Base-by-base conservation (phyloP, 306 rosid genomes). In the Castanea sativa region DNA sequence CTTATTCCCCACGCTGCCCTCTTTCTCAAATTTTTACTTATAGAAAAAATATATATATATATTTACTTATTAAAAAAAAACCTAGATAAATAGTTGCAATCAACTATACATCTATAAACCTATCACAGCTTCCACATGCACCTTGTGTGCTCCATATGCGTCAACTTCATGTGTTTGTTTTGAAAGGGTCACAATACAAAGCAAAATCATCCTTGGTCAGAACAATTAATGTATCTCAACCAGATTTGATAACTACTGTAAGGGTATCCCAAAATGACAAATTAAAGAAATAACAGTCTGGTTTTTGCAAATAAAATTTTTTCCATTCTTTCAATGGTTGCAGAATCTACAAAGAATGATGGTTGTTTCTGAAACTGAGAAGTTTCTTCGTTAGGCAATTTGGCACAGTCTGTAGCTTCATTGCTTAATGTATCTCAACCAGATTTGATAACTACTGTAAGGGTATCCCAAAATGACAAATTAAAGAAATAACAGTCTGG, bases 301-400 rank as follows among this genome's bases (percentile, higher is more conserved):
- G 32, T 6, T 16, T 7, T 10, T 12, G 13, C 16, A 59, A 12
- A 25, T 25, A 27, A 27, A 86, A 80, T 74, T 65, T 65, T 57
- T 89, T 87, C 97, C 93, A 78, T 80, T 86, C 82, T 85, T 76
- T 49, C 87, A 73, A 77, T 60, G 53, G 80, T 76, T 78, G 82
- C 43, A 74, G 88, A 83, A 83, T 85, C 87, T 23, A 78, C 80
- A 61, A 87, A 86, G 83, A 79, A 78, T 70, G 83, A 78, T 59
- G 84, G 76, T 16, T 80, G 91, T 55, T 78, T 83, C 76, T 82
- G 80, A 35, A 78, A 73, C 43, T 84, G 86, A 64, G 86, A 84
- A 77, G 74, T 73, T 78, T 80, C 91, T 70, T 83, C 83, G 72
- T 83, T 85, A 69, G 73, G 75, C 51, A 45, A 33, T 61, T 85